Conservation (phyloP, 2,329 filamentous ascomycete genomes). For the Fusarium avenaceum region DNA sequence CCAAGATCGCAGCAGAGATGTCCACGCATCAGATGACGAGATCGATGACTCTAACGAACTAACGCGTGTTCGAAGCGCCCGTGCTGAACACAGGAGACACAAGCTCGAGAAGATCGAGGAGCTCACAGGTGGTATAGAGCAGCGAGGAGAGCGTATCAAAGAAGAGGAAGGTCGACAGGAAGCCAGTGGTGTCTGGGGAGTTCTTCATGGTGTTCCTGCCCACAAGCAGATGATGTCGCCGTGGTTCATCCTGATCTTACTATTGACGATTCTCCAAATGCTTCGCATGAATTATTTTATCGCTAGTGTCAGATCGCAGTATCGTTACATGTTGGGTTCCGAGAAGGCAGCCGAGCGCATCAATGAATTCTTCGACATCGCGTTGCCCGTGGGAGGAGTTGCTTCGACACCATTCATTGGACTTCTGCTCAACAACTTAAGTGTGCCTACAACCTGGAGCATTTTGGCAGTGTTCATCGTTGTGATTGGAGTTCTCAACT, state of each 20-base stretch:
- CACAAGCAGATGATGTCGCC: conserved; percentile 74
- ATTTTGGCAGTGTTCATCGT: conserved; percentile 72
- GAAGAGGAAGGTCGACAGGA: conserved; percentile 70
- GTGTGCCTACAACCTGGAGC: conserved; percentile 70
- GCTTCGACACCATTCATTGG: conserved; percentile 80
- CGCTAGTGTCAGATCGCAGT: conserved; percentile 77
- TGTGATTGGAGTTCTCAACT: conserved; percentile 71
- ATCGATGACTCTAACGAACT: conserved; percentile 63
- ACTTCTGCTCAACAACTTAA: conserved; percentile 74
- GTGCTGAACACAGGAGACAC: conserved; percentile 65
- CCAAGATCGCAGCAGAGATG: conserved; percentile 55
- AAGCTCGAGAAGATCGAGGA: conserved; percentile 73
- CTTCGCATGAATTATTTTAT: conserved; percentile 79
- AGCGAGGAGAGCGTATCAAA: conserved; percentile 67
- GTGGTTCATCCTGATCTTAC: conserved; percentile 79
- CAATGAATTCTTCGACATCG: conserved; percentile 61
- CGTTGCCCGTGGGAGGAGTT: conserved; percentile 77
- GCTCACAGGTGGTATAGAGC: conserved; percentile 69
- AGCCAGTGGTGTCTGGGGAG: conserved; percentile 77
- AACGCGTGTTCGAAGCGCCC: conserved; percentile 57
- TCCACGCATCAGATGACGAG: conserved; percentile 68
- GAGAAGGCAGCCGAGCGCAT: conserved; percentile 55
- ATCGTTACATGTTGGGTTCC: conserved; percentile 74
- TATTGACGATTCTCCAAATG: conserved; percentile 73
- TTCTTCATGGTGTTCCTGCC: conserved; percentile 75